These are phyloP conservation scores for Funneliformis mosseae DNA, from an alignment of 192 early-diverging fungal genomes.

Conservation along the genomic window DNA sequence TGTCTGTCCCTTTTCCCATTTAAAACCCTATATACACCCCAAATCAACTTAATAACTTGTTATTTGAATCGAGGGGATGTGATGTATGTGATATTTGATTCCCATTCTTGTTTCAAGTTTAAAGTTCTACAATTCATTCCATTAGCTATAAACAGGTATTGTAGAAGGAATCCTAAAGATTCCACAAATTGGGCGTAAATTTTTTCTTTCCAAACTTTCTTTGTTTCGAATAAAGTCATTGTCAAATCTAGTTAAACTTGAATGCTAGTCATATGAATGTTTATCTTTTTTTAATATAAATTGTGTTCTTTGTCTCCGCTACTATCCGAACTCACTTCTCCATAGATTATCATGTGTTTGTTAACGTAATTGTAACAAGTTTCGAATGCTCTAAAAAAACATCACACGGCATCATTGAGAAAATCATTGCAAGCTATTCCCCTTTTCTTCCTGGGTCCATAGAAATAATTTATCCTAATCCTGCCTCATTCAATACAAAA, in stretches of 20 bases:
- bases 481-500: neutral
- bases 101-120: neutral
- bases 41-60: neutral
- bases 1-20: neutral
- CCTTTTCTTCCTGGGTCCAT: neutral
- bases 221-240: neutral
- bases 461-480: neutral
- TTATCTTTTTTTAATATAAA: neutral
- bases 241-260: neutral
- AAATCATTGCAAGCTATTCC: neutral
- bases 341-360: neutral
- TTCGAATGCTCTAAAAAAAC: neutral
- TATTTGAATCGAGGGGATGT: neutral
- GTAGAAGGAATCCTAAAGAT: neutral
- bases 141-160: neutral
- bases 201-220: neutral
- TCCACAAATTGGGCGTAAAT: neutral
- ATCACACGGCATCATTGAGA: neutral
- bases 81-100: neutral
- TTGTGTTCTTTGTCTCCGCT: neutral
- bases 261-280: neutral
- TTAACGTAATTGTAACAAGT: neutral
- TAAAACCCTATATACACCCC: neutral
- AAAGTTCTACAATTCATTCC: neutral
- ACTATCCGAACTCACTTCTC: neutral